Evolutionary conservation across 345 rosid genomes (phyloP).

Genomic region (Arabidopsis arenosa): DNA sequence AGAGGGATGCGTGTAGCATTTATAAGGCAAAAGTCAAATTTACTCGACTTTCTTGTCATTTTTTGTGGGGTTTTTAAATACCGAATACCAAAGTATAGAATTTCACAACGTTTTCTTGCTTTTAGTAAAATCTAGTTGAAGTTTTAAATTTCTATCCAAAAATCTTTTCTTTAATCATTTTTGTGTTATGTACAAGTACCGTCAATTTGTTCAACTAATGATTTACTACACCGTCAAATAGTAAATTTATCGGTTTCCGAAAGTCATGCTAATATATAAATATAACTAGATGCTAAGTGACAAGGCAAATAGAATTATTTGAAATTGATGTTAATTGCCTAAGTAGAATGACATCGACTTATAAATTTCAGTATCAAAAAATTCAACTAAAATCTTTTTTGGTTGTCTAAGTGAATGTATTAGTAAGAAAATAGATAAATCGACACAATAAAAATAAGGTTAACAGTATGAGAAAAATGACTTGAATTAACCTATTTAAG

Average conservation of each 20-base stretch:
- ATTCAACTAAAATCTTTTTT: background rate
- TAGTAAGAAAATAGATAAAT: background rate
- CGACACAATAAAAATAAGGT: background rate
- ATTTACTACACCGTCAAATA: slow-evolving; percentile 36
- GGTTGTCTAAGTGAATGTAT: slow-evolving; percentile 2
- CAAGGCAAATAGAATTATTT: slow-evolving; percentile 31
- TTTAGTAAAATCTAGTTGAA: slow-evolving; percentile 35
- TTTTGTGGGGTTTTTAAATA: slow-evolving; percentile 48
- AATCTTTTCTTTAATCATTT: slow-evolving; percentile 25
- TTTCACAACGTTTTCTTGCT: slow-evolving; percentile 54
- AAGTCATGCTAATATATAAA: slow-evolving; percentile 9
- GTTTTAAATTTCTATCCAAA: background rate
- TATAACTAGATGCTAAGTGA: slow-evolving; percentile 12
- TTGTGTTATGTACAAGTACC: slow-evolving; percentile 31
- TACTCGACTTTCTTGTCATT: slow-evolving; percentile 41
- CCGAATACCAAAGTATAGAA: slow-evolving; percentile 51
- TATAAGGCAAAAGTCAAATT: slow-evolving; percentile 56
- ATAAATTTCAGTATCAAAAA: background rate
- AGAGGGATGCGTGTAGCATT: slow-evolving; percentile 34
- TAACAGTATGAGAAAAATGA: too few relatives aligned
- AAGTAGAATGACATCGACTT: background rate
- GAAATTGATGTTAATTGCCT: slow-evolving; percentile 37
- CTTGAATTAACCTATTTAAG: too few relatives aligned
- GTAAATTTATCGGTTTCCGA: slow-evolving; percentile 27
- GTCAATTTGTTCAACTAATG: slow-evolving; percentile 15